Base-by-base conservation (phyloP, 805 yeast species). In the Myxozyma melibiosi region DNA sequence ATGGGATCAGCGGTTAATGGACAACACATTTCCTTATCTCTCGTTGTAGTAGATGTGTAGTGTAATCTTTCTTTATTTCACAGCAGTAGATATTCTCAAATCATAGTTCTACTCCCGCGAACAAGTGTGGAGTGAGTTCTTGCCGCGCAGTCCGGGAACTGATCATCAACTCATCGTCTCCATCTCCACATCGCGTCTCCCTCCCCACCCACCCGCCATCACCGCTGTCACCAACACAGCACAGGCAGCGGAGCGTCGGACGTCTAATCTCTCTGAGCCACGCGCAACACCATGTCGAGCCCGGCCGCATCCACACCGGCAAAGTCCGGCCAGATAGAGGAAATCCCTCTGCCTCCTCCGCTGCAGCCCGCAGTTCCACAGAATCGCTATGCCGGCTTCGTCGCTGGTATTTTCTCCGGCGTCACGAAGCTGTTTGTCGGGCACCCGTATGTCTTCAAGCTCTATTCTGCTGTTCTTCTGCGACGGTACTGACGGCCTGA, bases 391-490 rank as follows among this genome's bases (percentile, higher is more conserved):
- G 45, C 52, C 35, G 96, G 96, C 20, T 90, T 90, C 68, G 80
- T 89, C 22, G 96, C 96, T 1, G 97, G 97, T 6, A 83, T 87
- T 67, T 87, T 87, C 68, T 85, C 92, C 0, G 97, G 97, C 22
- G 82, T 88, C 24, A 86, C 88, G 66, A 90, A 90, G 69, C 87
- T 90, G 65, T 84, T 86, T 0, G 96, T 90, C 8, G 97, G 97
- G 1, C 97, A 90, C 71, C 96, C 97, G 43, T 71, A 53, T 25
- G 68, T 51, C 9, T n/a, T n/a, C n/a, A n/a, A n/a, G n/a, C n/a
- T n/a, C n/a, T n/a, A n/a, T n/a, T n/a, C n/a, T n/a, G n/a, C n/a
- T n/a, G n/a, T n/a, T n/a, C n/a, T n/a, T n/a, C n/a, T n/a, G n/a
- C n/a, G n/a, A n/a, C 22, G 40, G 20, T 37, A 14, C 40, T 37